Percentiles rank a stretch among this genome's conserved stretches.
Conservation (phyloP, 179 eudicot species). For the Beta lomatogona region DNA sequence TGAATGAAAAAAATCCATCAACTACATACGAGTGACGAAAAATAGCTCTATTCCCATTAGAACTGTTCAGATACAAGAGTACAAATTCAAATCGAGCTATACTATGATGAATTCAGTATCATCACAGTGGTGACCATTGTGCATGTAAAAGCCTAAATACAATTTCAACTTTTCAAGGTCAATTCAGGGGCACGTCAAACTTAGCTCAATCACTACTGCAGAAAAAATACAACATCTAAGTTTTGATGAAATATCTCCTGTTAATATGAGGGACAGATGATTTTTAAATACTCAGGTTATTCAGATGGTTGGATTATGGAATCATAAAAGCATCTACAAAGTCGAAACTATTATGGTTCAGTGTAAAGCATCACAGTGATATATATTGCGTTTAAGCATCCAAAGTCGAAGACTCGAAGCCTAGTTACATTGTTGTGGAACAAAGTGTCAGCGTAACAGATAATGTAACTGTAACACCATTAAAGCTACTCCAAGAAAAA, state of each 20-base stretch:
- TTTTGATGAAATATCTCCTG: background rate
- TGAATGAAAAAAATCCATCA: background rate
- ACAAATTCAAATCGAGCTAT: background rate
- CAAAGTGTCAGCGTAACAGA: background rate
- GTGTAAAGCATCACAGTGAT: background rate
- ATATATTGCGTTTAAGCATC: background rate
- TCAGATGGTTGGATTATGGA: background rate
- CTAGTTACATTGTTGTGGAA: background rate
- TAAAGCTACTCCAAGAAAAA: no score
- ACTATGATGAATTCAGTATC: background rate
- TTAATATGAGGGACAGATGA: background rate
- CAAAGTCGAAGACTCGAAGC: background rate
- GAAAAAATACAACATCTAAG: background rate
- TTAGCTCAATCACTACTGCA: background rate
- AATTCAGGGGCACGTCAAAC: background rate
- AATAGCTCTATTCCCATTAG: background rate
- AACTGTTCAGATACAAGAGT: background rate
- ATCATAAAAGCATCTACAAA: background rate
- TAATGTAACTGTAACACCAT: background rate
- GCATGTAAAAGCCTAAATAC: background rate
- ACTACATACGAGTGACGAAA: background rate
- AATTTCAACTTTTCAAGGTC: background rate
- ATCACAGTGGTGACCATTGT: background rate
- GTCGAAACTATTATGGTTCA: no score
- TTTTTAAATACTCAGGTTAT: background rate